These are phyloP conservation scores for Phytophthora parvispora DNA, from an alignment of 352 stramenopile genomes.

Conservation along the genomic window DNA sequence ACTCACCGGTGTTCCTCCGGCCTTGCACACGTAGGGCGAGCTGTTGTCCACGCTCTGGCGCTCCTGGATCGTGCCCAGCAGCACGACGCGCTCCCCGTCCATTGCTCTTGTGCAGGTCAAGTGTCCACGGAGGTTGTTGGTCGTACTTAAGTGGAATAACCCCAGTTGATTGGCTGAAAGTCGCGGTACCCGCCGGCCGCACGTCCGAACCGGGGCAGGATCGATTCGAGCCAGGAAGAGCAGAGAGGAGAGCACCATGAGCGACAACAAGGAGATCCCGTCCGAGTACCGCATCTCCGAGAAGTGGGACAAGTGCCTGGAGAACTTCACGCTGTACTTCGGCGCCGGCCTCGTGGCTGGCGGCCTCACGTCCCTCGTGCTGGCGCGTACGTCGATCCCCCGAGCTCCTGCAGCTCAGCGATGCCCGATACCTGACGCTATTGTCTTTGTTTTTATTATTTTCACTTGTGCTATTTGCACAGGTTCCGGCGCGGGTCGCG, in stretches of 20 bases:
- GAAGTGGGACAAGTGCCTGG: slow-evolving; percentile 93
- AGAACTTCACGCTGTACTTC: slow-evolving; percentile 93
- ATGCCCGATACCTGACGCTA: slow-evolving; percentile 6
- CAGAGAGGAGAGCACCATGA: slow-evolving; percentile 36
- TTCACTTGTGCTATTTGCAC: too few species aligned
- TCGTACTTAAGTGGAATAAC: slow-evolving; percentile 24
- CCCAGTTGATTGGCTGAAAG: slow-evolving; percentile 28
- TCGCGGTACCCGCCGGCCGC: slow-evolving; percentile 17
- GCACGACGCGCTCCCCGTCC: slow-evolving; percentile 68
- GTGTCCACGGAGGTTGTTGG: neutral
- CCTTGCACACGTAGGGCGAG: slow-evolving; percentile 83
- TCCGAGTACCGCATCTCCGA: slow-evolving; percentile 93
- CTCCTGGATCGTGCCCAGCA: slow-evolving; percentile 80
- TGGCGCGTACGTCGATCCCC: slow-evolving; percentile 69
- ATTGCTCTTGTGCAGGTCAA: slow-evolving; percentile 37
- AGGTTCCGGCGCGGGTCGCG: slow-evolving; percentile 75
- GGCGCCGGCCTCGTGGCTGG: slow-evolving; percentile 81
- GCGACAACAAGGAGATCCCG: slow-evolving; percentile 73
- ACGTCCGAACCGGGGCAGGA: slow-evolving; percentile 41
- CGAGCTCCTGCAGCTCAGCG: neutral
- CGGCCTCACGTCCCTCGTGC: slow-evolving; percentile 84
- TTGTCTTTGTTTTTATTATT: neutral
- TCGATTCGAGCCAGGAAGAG: slow-evolving; percentile 12
- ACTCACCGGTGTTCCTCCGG: slow-evolving; percentile 78
- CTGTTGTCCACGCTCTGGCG: slow-evolving; percentile 68